Base-by-base conservation (phyloP, 768 basidiomycete species). In the Phlegmacium glaucopus region DNA sequence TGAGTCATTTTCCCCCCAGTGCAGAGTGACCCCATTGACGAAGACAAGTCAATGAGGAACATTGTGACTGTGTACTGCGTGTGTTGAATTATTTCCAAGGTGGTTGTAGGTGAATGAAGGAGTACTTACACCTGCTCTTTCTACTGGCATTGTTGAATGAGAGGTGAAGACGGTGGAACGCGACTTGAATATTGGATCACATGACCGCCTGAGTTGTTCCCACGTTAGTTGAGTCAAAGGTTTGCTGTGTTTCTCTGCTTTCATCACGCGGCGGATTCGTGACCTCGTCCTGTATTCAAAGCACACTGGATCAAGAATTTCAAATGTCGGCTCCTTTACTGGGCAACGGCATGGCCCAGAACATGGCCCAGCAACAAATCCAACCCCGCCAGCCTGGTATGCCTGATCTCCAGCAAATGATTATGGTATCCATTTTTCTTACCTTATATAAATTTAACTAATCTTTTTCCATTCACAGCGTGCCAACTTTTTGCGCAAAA, bases 21-120 rank as follows among this genome's bases (percentile, higher is more conserved):
- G 44, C 82, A 71, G 42, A 69, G 60, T 44, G 76, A 77, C 15
- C 78, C 85, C 94, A 96, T 97, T 36, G 92, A 83, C 45, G 85
- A 77, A 10, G 91, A 94, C 39, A 86, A 72, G 73, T 97, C 94
- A 56, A 98, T 69, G 57, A 95, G 77, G 61, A 93, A 96, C 79
- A 92, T 85, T 16, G 87, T 88, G 1, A 88, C 89, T 0, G 88
- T 89, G 61, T 83, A 91, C 90, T 92, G 59, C 0, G 27, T 8
- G 18, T 13, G 9, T 34, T 63, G 1, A 61, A 61, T 44, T 44
- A 25, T 15, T n/a, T 61, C 41, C 40, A 17, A 41, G 4, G 6
- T 7, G n/a, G 35, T 15, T 16, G 26, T 26, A 48, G 16, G 7
- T 30, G 40, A 32, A n/a, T 9, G 39, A 16, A 25, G 32, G 27